A percentile compares a stretch with the other conserved stretches of the same genome.
phyloP scores from a whole-genome alignment of 495 filamentous ascomycete genomes.

The Chaetomium cochliodes region DNA sequence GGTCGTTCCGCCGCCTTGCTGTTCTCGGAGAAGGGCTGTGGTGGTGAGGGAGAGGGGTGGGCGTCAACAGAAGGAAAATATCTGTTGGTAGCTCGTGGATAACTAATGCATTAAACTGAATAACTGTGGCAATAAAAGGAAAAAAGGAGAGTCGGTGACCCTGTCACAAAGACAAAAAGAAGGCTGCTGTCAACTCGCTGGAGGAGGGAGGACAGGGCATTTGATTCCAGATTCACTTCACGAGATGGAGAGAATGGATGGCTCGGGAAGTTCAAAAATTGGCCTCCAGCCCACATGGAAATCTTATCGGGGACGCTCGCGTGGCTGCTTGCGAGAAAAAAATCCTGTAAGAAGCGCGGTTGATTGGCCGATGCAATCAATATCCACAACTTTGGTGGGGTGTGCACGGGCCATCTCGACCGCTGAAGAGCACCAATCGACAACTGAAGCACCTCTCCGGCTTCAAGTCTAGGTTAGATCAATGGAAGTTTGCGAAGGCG shows the following conservation, averaged over 20 bases:
- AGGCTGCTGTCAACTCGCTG: slow-evolving; percentile 16
- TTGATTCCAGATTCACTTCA: background rate
- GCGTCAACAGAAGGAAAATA: slow-evolving; percentile 12
- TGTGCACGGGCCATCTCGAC: background rate
- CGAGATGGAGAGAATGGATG: background rate
- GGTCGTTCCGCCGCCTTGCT: background rate
- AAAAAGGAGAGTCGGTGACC: slow-evolving; percentile 18
- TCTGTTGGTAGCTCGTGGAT: slow-evolving; percentile 5
- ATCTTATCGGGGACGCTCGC: background rate
- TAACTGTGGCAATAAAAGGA: slow-evolving; percentile 13
- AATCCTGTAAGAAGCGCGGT: background rate
- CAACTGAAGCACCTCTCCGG: background rate
- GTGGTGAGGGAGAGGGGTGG: background rate
- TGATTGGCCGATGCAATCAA: slow-evolving; percentile 9
- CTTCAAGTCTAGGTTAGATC: background rate
- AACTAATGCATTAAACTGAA: slow-evolving; percentile 29
- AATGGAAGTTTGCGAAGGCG: no score
- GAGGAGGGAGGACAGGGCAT: background rate
- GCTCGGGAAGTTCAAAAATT: slow-evolving; percentile 9
- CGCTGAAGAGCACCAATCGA: background rate
- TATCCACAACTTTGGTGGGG: background rate
- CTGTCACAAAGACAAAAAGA: slow-evolving; percentile 5
- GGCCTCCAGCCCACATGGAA: slow-evolving; percentile 3
- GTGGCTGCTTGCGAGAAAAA: slow-evolving; percentile 15
- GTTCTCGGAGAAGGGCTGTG: background rate